A percentile compares a stretch with the other conserved stretches of the same genome.
Conservation (phyloP, 2,329 filamentous ascomycete species). For the Onygenales sp. region DNA sequence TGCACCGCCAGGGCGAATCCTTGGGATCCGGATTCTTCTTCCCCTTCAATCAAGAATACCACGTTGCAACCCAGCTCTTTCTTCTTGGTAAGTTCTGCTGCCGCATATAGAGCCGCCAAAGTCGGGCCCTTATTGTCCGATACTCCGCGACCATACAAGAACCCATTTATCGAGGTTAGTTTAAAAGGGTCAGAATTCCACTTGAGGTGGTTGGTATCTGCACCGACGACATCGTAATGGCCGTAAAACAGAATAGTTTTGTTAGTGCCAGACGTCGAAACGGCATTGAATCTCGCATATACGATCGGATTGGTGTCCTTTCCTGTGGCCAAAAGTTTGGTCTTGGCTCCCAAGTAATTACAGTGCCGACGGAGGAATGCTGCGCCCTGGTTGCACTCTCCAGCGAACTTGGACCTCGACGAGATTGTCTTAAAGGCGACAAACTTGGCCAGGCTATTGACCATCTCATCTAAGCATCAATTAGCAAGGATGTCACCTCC, state of each 20-base stretch:
- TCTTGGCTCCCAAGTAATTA: slow-evolving; percentile 80
- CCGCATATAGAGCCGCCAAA: slow-evolving; percentile 85
- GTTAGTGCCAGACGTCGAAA: slow-evolving; percentile 52
- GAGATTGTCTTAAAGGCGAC: slow-evolving; percentile 89
- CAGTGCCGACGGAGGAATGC: slow-evolving; percentile 85
- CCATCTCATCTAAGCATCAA: slow-evolving; percentile 40
- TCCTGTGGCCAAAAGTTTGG: slow-evolving; percentile 79
- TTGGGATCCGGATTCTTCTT: slow-evolving; percentile 88
- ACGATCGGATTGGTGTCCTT: slow-evolving; percentile 85
- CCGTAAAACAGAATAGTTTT: slow-evolving; percentile 95
- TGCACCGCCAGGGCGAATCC: slow-evolving; percentile 79
- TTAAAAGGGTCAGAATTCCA: slow-evolving; percentile 86
- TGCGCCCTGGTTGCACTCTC: slow-evolving; percentile 86
- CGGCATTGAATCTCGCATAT: slow-evolving; percentile 76
- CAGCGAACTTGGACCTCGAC: slow-evolving; percentile 72
- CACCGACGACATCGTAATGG: slow-evolving; percentile 93
- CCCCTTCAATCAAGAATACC: slow-evolving; percentile 70
- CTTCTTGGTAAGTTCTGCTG: slow-evolving; percentile 78
- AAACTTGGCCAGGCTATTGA: slow-evolving; percentile 72
- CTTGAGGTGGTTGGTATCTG: slow-evolving; percentile 69
- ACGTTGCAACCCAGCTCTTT: slow-evolving; percentile 79
- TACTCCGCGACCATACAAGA: slow-evolving; percentile 89
- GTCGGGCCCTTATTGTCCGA: slow-evolving; percentile 97
- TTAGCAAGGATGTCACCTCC: not conserved
- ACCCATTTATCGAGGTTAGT: slow-evolving; percentile 83